Conservation (phyloP, 139 green algal genomes). For the Chlamydomonas sp. region DNA sequence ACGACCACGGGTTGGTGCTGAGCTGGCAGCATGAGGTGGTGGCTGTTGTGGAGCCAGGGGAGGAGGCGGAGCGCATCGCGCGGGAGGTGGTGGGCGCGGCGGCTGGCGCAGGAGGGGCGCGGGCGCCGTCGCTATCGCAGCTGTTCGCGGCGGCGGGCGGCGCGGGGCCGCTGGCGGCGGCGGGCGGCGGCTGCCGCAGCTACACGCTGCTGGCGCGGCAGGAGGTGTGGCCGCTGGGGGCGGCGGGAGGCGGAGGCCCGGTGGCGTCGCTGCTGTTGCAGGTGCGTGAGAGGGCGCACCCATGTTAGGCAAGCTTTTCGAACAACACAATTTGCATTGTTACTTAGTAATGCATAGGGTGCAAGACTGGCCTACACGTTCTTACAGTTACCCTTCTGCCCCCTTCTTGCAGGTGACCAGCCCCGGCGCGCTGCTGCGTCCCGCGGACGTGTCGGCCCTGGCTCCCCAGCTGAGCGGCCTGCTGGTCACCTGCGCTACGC, state of each 20-base stretch:
- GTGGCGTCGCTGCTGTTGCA: conserved; percentile 29
- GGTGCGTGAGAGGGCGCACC: neutral
- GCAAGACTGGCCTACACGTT: neutral
- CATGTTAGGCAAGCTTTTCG: neutral
- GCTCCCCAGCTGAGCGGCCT: conserved; percentile 14
- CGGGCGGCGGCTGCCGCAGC: neutral
- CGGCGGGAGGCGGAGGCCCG: neutral
- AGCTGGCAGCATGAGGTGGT: conserved; percentile 8
- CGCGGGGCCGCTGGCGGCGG: neutral
- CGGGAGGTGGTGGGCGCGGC: neutral
- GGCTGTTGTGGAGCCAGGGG: conserved; percentile 37
- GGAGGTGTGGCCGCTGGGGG: conserved; percentile 16
- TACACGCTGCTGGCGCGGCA: conserved; percentile 26
- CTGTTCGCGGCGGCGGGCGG: conserved; percentile 7
- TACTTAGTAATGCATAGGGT: neutral
- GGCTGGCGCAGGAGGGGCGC: neutral
- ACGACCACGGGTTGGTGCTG: conserved; percentile 1
- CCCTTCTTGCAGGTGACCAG: neutral
- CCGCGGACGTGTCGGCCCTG: neutral
- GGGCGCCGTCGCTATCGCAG: neutral
- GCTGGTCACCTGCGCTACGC: conserved; percentile 3
- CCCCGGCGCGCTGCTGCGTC: neutral
- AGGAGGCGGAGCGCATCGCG: conserved; percentile 19
- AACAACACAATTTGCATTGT: neutral
- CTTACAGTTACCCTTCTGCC: neutral